These are phyloP conservation scores for Trichosporon faecale DNA, from an alignment of 1,284 basidiomycete genomes.

Conservation along the genomic window DNA sequence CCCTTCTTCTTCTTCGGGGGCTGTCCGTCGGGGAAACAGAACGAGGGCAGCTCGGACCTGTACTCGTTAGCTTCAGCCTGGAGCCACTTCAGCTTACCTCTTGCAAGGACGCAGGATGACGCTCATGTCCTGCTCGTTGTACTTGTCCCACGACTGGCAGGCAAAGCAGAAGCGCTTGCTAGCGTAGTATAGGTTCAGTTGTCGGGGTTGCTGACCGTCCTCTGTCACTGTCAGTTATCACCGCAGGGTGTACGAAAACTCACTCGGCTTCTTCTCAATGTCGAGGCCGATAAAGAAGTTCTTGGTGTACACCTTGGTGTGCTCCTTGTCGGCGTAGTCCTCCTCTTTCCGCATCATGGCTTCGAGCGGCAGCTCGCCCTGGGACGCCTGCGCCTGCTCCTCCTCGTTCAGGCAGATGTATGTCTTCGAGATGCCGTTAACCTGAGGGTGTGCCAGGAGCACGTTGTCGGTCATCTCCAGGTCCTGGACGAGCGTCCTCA, in stretches of 20 bases:
- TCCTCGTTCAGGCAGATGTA: slow-evolving; percentile 79
- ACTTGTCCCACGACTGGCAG: slow-evolving; percentile 95
- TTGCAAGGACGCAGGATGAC: slow-evolving; percentile 92
- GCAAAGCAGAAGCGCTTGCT: slow-evolving; percentile 93
- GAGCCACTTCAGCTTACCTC: slow-evolving; percentile 59
- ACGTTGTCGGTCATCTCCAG: slow-evolving; percentile 92
- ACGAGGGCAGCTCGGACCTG: slow-evolving; percentile 45
- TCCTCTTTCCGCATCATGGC: slow-evolving; percentile 71
- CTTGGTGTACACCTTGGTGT: slow-evolving; percentile 80
- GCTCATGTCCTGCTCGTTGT: slow-evolving; percentile 88
- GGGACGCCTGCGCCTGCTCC: slow-evolving; percentile 83
- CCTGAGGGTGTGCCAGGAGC: slow-evolving; percentile 88
- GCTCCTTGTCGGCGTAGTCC: slow-evolving; percentile 74
- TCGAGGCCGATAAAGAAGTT: slow-evolving; percentile 95
- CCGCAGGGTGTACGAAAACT: slow-evolving; percentile 50
- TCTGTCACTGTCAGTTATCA: slow-evolving; percentile 34
- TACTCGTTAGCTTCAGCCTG: background rate
- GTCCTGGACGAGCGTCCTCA: slow-evolving; percentile 95
- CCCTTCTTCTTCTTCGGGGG: slow-evolving; percentile 47
- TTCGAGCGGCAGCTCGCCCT: slow-evolving; percentile 74
- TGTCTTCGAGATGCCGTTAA: slow-evolving; percentile 87
- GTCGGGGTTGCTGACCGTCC: slow-evolving; percentile 56
- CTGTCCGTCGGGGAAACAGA: slow-evolving; percentile 47
- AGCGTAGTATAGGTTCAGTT: slow-evolving; percentile 93
- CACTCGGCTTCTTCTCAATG: slow-evolving; percentile 87